Evolutionary conservation across 2,329 filamentous ascomycete species (phyloP).

Genomic region (Sarocladium strictum): DNA sequence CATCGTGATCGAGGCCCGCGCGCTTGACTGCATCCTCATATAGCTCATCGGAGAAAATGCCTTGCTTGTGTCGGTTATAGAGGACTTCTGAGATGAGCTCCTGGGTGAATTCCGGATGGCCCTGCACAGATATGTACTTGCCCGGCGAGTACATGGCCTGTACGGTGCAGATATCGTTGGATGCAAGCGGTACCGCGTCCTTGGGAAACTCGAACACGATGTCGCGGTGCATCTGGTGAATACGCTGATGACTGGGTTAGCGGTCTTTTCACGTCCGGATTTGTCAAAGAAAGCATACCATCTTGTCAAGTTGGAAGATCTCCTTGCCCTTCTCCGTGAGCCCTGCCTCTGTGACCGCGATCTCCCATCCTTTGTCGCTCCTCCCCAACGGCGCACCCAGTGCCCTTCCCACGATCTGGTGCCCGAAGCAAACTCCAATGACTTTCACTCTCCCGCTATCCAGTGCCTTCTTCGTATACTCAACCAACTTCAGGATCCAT

Average conservation of each 20-base stretch:
- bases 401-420: conserved; percentile 41
- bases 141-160: conserved; percentile 36
- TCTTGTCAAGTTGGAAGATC: conserved; percentile 30
- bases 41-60: conserved; percentile 64
- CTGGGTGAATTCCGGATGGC: conserved; percentile 40
- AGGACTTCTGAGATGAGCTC: conserved; percentile 33
- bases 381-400: conserved; percentile 30
- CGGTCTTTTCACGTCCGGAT: not conserved
- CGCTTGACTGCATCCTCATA: conserved; percentile 64
- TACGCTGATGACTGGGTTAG: conserved; percentile 19
- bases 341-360: conserved; percentile 34
- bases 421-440: conserved; percentile 42
- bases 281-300: conserved; percentile 17
- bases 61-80: conserved; percentile 29
- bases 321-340: conserved; percentile 33
- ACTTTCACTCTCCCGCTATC: conserved; percentile 31
- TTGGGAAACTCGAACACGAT: conserved; percentile 33
- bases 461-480: conserved; percentile 28
- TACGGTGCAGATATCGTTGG: conserved; percentile 32
- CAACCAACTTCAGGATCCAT: conserved; percentile 38
- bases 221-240: conserved; percentile 44
- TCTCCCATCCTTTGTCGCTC: conserved; percentile 37
- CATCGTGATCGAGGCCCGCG: conserved; percentile 67
- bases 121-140: conserved; percentile 36
- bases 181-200: conserved; percentile 33